Percentiles rank a stretch among this genome's conserved stretches.
Conservation (phyloP, 805 yeast genomes). For the Starmerella riodocensis region DNA sequence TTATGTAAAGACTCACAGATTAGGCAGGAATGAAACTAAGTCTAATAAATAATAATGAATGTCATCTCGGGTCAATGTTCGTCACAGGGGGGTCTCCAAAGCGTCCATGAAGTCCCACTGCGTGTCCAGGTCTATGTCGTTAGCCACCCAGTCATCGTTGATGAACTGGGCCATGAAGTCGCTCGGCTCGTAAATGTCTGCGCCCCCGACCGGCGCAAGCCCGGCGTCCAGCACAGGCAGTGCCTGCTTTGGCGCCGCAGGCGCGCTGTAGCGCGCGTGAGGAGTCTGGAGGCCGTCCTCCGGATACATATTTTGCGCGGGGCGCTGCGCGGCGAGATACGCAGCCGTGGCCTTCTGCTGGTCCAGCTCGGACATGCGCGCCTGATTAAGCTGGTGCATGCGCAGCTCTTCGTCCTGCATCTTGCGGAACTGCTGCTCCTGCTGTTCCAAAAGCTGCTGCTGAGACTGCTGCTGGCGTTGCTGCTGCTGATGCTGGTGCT, state of each 20-base stretch:
- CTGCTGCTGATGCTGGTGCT: neutral
- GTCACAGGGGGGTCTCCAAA: slow-evolving; percentile 5
- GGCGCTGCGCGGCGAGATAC: too few relatives aligned
- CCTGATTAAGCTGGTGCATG: neutral
- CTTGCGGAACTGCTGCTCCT: neutral
- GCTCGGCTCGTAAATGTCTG: slow-evolving; percentile 1
- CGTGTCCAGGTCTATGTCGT: slow-evolving; percentile 10
- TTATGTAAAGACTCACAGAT: too few relatives aligned
- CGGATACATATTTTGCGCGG: too few relatives aligned
- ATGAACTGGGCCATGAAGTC: slow-evolving; percentile 14
- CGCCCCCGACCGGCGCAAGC: too few relatives aligned
- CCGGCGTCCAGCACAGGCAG: neutral
- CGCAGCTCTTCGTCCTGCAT: neutral
- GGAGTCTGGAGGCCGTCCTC: neutral
- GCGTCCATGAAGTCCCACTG: slow-evolving; percentile 19
- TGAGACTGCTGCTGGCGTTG: neutral
- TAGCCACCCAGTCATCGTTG: slow-evolving; percentile 10
- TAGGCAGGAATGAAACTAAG: too few relatives aligned
- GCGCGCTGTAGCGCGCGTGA: neutral
- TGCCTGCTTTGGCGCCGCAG: neutral
- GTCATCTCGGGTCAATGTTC: too few relatives aligned
- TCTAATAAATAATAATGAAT: too few relatives aligned
- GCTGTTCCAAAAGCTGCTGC: neutral
- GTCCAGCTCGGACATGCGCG: neutral
- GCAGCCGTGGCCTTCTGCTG: too few relatives aligned